Evolutionary conservation across 164 flowering plant genomes (phyloP).

Genomic region (Magnolia officinalis): DNA sequence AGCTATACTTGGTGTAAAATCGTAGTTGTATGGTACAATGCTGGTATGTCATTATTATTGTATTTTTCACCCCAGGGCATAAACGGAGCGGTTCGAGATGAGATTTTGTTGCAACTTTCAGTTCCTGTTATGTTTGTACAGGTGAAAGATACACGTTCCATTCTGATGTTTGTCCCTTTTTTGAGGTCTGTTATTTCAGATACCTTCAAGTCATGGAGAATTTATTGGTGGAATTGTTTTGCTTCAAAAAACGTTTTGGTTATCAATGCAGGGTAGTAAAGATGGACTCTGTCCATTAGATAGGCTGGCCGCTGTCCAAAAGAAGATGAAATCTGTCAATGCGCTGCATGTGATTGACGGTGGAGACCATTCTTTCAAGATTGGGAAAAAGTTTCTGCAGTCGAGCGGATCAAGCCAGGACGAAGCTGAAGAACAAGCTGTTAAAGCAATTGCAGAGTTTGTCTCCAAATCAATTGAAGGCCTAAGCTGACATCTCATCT

Average conservation of each 20-base stretch:
- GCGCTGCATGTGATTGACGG: conserved; percentile 72
- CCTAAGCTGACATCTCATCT: neutral
- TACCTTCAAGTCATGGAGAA: neutral
- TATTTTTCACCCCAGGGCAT: conserved; percentile 42
- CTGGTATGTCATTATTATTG: neutral
- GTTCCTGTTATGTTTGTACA: conserved; percentile 80
- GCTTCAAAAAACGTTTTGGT: no score
- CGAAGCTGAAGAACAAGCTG: conserved; percentile 63
- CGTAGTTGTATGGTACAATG: neutral
- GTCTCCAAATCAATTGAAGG: conserved; percentile 25
- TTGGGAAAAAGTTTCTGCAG: conserved; percentile 61
- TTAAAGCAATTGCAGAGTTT: conserved; percentile 52
- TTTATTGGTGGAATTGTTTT: no score
- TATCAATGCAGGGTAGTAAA: conserved; percentile 67
- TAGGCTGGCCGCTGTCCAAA: conserved; percentile 50
- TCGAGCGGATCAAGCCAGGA: conserved; percentile 49
- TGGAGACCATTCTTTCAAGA: conserved; percentile 89
- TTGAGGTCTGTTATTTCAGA: neutral
- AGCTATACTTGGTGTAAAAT: neutral
- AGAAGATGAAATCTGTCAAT: conserved; percentile 51
- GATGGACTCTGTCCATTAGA: conserved; percentile 80
- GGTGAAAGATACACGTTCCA: conserved; percentile 33
- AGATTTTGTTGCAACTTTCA: conserved; percentile 51
- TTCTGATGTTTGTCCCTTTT: neutral
- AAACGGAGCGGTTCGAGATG: conserved; percentile 64